A percentile compares a stretch with the other conserved stretches of the same genome.
Conservation (phyloP, 441 rosid species). For the Mallotus repandus region DNA sequence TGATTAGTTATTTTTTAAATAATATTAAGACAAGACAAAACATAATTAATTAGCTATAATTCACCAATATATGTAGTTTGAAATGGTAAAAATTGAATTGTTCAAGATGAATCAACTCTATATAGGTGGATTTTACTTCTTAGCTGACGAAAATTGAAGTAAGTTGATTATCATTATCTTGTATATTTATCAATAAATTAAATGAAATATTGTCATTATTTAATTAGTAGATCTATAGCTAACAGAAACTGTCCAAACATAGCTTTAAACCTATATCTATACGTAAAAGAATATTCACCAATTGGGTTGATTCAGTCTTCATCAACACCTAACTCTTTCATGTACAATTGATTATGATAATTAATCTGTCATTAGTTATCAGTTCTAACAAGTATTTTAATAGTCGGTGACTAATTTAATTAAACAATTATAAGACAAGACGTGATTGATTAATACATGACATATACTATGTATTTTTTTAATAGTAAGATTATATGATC, state of each 20-base stretch:
- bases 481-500: no score
- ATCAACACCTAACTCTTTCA: not conserved
- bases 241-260: no score
- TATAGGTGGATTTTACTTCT: not conserved
- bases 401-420: conserved; percentile 6
- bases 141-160: not conserved
- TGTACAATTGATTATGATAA: not conserved
- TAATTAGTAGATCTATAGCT: no score
- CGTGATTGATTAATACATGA: not conserved
- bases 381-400: not conserved
- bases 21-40: no score
- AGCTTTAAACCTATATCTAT: no score
- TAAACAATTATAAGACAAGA: not conserved
- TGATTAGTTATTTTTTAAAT: no score
- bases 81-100: not conserved
- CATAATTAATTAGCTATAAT: no score
- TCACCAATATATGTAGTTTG: no score
- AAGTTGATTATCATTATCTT: not conserved
- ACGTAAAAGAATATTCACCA: no score
- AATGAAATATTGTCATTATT: no score
- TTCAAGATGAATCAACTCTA: not conserved
- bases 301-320: not conserved
- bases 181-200: no score
- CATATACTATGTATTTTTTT: no score
- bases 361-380: not conserved